Conservation (phyloP, 2,329 filamentous ascomycete species). For the Pseudogymnoascus sp. region DNA sequence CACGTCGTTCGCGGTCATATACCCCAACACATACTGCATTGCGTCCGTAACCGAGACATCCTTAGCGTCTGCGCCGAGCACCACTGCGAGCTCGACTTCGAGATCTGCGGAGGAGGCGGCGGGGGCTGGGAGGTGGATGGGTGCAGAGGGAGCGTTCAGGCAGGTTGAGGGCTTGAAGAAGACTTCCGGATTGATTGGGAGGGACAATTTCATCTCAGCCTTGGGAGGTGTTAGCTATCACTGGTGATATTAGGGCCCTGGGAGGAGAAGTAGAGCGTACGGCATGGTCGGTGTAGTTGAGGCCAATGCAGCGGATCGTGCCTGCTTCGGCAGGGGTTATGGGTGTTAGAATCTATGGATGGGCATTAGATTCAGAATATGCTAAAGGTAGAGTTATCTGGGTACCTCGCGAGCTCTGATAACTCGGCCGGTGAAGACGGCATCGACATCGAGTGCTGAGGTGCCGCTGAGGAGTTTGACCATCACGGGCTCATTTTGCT, state of each 20-base stretch:
- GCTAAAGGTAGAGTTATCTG: conserved; percentile 21
- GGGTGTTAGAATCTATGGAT: conserved; percentile 38
- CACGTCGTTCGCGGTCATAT: conserved; percentile 55
- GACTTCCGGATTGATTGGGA: conserved; percentile 46
- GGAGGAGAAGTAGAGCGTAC: conserved; percentile 16
- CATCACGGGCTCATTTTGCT: conserved; percentile 12
- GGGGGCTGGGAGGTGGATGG: conserved; percentile 44
- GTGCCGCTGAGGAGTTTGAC: conserved; percentile 17
- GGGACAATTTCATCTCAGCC: conserved; percentile 41
- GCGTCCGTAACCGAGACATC: conserved; percentile 49
- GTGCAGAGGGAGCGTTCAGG: conserved; percentile 44
- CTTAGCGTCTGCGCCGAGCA: conserved; percentile 23
- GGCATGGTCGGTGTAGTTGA: conserved; percentile 36
- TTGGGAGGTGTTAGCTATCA: conserved; percentile 30
- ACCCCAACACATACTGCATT: conserved; percentile 52
- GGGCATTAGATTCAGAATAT: conserved; percentile 24
- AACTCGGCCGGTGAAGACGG: conserved; percentile 17
- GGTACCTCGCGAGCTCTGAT: conserved; percentile 25
- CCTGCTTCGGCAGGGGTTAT: conserved; percentile 41
- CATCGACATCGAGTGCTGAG: conserved; percentile 24
- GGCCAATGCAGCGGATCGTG: conserved; percentile 49
- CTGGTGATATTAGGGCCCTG: background rate
- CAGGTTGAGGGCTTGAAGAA: conserved; percentile 50
- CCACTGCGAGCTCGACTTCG: conserved; percentile 14
- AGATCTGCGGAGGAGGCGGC: conserved; percentile 40